These are phyloP conservation scores for Lentinula lateritia DNA, from an alignment of 768 basidiomycete species.

Conservation along the genomic window DNA sequence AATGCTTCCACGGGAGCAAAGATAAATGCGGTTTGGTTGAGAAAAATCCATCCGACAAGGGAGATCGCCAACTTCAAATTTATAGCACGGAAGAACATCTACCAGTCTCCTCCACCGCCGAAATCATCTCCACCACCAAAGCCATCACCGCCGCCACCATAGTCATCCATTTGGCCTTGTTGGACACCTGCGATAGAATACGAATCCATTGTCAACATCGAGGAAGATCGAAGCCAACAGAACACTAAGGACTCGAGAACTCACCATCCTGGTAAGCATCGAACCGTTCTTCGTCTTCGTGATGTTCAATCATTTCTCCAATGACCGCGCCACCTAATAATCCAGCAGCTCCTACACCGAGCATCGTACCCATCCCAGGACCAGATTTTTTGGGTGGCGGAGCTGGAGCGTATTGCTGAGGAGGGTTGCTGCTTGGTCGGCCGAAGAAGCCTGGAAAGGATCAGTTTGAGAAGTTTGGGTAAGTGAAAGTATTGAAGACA, in stretches of 20 bases:
- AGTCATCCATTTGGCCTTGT: neutral
- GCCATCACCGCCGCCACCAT: neutral
- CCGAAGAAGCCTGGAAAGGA: slow-evolving; percentile 24
- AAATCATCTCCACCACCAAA: neutral
- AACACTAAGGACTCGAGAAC: neutral
- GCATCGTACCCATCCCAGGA: slow-evolving; percentile 42
- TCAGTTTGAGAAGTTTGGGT: neutral
- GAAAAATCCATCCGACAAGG: neutral
- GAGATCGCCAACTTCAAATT: no score
- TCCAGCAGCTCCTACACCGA: slow-evolving; percentile 48
- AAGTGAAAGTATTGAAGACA: neutral
- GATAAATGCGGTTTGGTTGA: neutral
- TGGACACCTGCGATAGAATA: neutral
- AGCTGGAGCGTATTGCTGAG: slow-evolving; percentile 30
- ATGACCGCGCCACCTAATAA: slow-evolving; percentile 60
- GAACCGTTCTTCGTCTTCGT: slow-evolving; percentile 3
- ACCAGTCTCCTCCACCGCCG: neutral
- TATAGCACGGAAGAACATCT: neutral
- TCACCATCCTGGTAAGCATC: slow-evolving; percentile 9
- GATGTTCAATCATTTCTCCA: slow-evolving; percentile 41
- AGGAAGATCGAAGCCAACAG: neutral
- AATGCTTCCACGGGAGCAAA: neutral
- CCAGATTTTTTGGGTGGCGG: slow-evolving; percentile 38
- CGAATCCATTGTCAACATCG: neutral
- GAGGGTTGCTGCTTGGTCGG: slow-evolving; percentile 23